Base-by-base conservation (phyloP, 176 grass and related monocot genomes). In the Ensete ventricosum region DNA sequence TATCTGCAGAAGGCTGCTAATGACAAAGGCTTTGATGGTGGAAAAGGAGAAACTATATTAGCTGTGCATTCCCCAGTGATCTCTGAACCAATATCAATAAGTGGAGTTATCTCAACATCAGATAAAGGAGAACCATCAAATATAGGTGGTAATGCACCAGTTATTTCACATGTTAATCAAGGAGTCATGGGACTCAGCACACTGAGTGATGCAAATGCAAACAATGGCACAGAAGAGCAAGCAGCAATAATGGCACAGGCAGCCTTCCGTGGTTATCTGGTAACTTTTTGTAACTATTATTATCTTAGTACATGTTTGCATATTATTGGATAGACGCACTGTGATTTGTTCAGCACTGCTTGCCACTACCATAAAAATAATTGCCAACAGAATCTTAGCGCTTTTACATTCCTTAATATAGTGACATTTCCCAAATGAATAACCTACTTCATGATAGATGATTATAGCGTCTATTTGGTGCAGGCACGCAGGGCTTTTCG, bases 191-290 rank as follows among this genome's bases (percentile, higher is more conserved):
- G 74, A 20, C 64, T 73, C 16, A 64, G 71, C 50, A 14, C 79
- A 77, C 83, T 72, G 20, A 6, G 34, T 43, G 34, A 43, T 43
- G 50, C 75, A 57, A 62, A 78, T 83, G 66, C 79, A 49, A 81
- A 69, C 67, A 81, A 87, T 72, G 23, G 83, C 69, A 78, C 71
- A 73, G 88, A 93, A 84, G 84, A 93, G 74, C 71, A 87, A 77
- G 94, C 94, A 79, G 90, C 94, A 69, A 74, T 82, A 43, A 93
- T 85, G 88, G 88, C 94, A 68, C 94, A 98, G 62, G 88, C 94
- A 58, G 90, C 94, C 73, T 98, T 93, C 75, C 90, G 94, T 69
- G 94, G 90, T 83, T 98, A 93, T 81, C 87, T 89, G 94, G 94
- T 87, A 91, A 79, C n/a, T 65, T 73, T 65, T 9, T 52, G 48